Base-by-base conservation (phyloP, 129 eudicot species). In the Sambucus nigra region DNA sequence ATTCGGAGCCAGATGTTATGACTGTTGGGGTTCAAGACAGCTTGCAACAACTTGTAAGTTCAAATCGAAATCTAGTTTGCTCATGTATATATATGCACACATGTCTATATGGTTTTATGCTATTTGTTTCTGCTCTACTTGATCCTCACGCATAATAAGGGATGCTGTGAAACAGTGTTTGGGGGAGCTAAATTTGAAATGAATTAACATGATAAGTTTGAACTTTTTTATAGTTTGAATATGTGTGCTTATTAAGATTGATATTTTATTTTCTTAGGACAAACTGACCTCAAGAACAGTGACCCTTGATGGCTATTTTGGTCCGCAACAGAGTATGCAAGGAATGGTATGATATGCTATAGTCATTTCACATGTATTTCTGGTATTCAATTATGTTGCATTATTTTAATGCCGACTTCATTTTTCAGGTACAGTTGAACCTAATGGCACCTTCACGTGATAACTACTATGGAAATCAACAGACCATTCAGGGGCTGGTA, bases 361-460 rank as follows among this genome's bases (percentile, higher is more conserved):
- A 17, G 67, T 9, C 38, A 2, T 25, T 11, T 58, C 25, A 18
- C 24, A 11, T 62, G 45, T 9, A 20, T 61, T 39, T 24, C 42
- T 8, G 12, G 42, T 7, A 35, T 35, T 35, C 13, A 2, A 35
- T 2, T 35, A 31, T 7, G 5, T 8, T 35, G 42, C 18, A 41
- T 40, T 29, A 32, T 55, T 51, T 51, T 4, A 23, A 31, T 54
- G 53, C 22, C 19, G 24, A 23, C 29, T 20, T 8, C 33, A 10
- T 25, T 68, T 52, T 64, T 54, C 55, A 83, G 94, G 83, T 89
- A 45, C 95, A 82, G 67, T 72, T 91, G 65, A 91, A 86, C 75
- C 77, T 91, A 60, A 86, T 91, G 95, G 95, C 81, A 55, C 95
- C 99, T 5, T 63, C 95, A 32, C 83, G 88, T 57, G 94, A 85